Conservation (phyloP, 805 yeast genomes). For the Candida ipomoeae region DNA sequence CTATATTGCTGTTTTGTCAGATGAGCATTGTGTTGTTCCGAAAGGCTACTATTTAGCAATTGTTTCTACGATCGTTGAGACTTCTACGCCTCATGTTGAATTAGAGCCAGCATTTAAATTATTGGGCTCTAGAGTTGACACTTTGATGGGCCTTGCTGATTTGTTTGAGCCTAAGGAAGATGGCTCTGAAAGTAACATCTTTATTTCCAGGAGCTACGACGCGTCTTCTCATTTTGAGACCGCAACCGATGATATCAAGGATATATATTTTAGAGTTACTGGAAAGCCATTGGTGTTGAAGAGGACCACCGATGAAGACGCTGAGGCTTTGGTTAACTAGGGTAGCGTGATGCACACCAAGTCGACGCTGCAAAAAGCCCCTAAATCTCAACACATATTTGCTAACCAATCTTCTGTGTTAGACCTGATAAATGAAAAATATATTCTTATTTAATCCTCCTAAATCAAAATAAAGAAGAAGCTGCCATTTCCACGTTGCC, state of each 20-base stretch:
- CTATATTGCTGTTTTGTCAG: conserved; percentile 85
- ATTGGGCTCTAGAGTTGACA: conserved; percentile 74
- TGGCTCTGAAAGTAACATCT: conserved; percentile 76
- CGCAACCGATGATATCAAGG: conserved; percentile 95
- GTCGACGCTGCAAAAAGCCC: neutral
- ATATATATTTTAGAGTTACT: conserved; percentile 83
- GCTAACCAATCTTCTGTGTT: neutral
- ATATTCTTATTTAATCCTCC: neutral
- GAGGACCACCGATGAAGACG: conserved; percentile 52
- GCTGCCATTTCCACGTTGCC: conserved; percentile 90
- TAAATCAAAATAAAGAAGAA: conserved; percentile 52
- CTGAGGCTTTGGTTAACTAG: conserved; percentile 6
- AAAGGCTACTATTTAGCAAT: conserved; percentile 89
- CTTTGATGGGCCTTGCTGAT: conserved; percentile 92
- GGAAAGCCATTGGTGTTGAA: conserved; percentile 88
- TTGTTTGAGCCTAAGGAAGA: conserved; percentile 81
- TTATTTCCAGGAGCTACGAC: conserved; percentile 84
- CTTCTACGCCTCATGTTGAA: conserved; percentile 87
- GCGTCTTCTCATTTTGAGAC: conserved; percentile 93
- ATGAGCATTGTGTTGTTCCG: conserved; percentile 85
- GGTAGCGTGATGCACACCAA: neutral
- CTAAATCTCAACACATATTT: neutral
- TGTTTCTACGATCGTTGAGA: conserved; percentile 90
- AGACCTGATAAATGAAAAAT: neutral
- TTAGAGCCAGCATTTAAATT: conserved; percentile 90